These are phyloP conservation scores for Colletotrichum zoysiae DNA, from an alignment of 2,329 filamentous ascomycete species.

Conservation along the genomic window DNA sequence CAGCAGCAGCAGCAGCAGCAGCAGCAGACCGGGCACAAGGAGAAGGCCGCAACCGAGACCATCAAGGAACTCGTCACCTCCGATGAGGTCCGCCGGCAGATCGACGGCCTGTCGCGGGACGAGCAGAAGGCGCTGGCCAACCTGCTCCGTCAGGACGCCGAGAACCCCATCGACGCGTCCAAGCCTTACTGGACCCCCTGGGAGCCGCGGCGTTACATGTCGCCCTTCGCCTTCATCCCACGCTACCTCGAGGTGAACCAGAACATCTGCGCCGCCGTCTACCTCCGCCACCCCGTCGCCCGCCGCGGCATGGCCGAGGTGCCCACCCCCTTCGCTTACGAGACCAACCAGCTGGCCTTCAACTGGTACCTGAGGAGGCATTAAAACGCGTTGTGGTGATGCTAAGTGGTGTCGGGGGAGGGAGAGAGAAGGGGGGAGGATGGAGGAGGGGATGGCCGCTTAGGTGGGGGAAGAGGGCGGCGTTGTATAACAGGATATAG, in stretches of 20 bases:
- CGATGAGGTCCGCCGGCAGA: conserved; percentile 40
- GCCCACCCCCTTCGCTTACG: conserved; percentile 81
- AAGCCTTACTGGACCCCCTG: conserved; percentile 95
- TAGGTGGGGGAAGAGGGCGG: neutral
- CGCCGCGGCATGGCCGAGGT: conserved; percentile 84
- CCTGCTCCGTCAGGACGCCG: conserved; percentile 72
- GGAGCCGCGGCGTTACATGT: conserved; percentile 88
- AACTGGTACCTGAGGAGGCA: conserved; percentile 93
- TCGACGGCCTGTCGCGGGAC: conserved; percentile 54
- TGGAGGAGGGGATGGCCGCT: neutral
- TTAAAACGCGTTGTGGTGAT: conserved; percentile 56
- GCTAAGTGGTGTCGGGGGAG: neutral
- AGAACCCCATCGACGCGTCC: conserved; percentile 80
- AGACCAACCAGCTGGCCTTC: conserved; percentile 84
- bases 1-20: conserved; percentile 48
- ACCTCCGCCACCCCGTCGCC: conserved; percentile 93
- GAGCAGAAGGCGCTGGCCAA: conserved; percentile 67
- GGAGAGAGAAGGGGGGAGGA: neutral
- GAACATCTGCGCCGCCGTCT: conserved; percentile 95
- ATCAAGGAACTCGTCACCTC: conserved; percentile 25
- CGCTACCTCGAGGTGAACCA: conserved; percentile 98
- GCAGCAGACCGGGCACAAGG: conserved; percentile 39
- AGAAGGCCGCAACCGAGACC: conserved; percentile 20
- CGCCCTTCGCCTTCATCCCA: conserved; percentile 93
- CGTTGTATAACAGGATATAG: conserved; percentile 41